Evolutionary conservation across 768 basidiomycete genomes (phyloP), one percentile per base, ranked within the genome.

Genomic region (Serendipita sp.): DNA sequence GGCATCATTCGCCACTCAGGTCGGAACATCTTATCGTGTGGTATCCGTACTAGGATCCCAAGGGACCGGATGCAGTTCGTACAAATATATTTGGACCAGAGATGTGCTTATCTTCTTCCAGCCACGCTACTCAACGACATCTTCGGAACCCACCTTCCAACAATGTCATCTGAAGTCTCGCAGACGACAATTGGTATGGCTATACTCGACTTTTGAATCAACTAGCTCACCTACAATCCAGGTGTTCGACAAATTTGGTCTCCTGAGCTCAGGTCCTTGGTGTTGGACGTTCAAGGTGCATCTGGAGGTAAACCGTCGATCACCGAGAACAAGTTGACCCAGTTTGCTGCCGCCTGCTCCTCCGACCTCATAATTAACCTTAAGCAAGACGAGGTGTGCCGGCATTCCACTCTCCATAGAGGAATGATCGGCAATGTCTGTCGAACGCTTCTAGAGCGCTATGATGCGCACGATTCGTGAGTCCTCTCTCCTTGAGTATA

Each of bases 31-130:
- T 4, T 60, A 60, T 34, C n/a, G 34, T 10, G 33, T 60, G 8
- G 55, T 60, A 8, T 60, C 55, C 34, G 55, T 60, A 8, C 36
- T 60, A 4, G 55, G 55, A 4, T 60, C 55, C 55, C 55, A 60
- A 37, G 55, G 55, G 10, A 27, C 55, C 8, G 55, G 55, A 31
- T 60, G 29, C 55, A 60, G 55, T 60, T 10, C 16, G 55, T 60
- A 27, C 5, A 8, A 5, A 10, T 8, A 8, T 52, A 5, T 16
- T 10, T 52, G 5, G 13, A 5, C 48, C 31, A 8, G 18, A 23
- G 8, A 8, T 16, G 16, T n/a, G 27, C 29, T 60, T 2, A 33
- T 31, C 8, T 11, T 23, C 48, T 60, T 31, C 8, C 3, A 60
- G 55, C 29, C 18, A 60, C 55, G 16, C 11, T 60, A 4, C 55